These are phyloP conservation scores for Candida fluviatilis DNA, from an alignment of 805 yeast genomes.

Conservation along the genomic window DNA sequence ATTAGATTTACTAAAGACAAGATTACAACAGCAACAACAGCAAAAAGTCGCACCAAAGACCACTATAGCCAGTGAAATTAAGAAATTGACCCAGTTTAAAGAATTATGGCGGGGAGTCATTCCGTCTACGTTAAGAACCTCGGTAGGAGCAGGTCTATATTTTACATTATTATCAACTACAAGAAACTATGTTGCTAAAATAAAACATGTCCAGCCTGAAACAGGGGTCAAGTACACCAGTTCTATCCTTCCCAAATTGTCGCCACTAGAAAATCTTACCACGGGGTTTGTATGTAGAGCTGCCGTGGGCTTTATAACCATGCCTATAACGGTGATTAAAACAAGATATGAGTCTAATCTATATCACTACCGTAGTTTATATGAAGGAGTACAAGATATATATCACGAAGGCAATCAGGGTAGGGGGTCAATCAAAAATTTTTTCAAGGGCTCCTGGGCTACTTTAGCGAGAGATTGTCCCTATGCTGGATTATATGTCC, in stretches of 20 bases:
- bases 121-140: slow-evolving; percentile 86
- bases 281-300: slow-evolving; percentile 82
- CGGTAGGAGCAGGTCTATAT: slow-evolving; percentile 86
- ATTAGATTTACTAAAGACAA: slow-evolving; percentile 79
- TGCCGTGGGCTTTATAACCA: slow-evolving; percentile 76
- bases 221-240: slow-evolving; percentile 2
- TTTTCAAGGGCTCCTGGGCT: slow-evolving; percentile 83
- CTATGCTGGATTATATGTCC: slow-evolving; percentile 88
- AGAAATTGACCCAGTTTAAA: slow-evolving; percentile 33
- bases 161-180: slow-evolving; percentile 65
- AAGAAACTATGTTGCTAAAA: slow-evolving; percentile 47
- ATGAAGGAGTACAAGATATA: slow-evolving; percentile 57
- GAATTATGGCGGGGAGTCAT: slow-evolving; percentile 91
- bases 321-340: slow-evolving; percentile 92
- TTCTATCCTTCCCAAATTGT: slow-evolving; percentile 59
- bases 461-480: slow-evolving; percentile 92
- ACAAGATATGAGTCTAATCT: slow-evolving; percentile 83
- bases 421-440: slow-evolving; percentile 51
- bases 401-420: slow-evolving; percentile 23
- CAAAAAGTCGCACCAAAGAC: slow-evolving; percentile 19
- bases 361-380: slow-evolving; percentile 63
- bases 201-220: slow-evolving; percentile 9
- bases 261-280: slow-evolving; percentile 62
- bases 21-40: slow-evolving; percentile 53
- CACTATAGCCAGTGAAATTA: slow-evolving; percentile 37